Evolutionary conservation across 768 basidiomycete species (phyloP), one percentile per base, ranked within the genome.

Genomic region (Tylopilus sp.): DNA sequence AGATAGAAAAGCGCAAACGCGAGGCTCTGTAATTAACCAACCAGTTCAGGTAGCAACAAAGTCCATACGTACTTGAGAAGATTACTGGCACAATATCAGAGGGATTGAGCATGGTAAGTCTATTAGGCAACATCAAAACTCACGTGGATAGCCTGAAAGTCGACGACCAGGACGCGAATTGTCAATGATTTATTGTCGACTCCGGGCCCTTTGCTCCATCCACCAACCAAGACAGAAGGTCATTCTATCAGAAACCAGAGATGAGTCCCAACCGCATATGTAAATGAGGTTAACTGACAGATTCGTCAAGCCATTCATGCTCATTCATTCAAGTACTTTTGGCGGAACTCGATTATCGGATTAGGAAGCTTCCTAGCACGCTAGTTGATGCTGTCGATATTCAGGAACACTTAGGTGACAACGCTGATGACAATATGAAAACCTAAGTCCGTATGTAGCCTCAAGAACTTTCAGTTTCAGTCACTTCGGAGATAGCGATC

Each of bases 1-100:
- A 78, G 67, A 44, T 67, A 52, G 38, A 66, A 71, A 0, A 78
- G 54, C 0, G 69, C 71, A 22, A 72, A 69, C 0, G 67, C 68
- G 29, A 75, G 64, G 29, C 53, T 64, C 72, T 74, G 26, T 13
- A 34, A 26, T 44, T 3, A 30, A 21, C 30, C 29, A 30, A 30
- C n/a, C 6, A 14, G 4, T n/a, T 6, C 9, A 16, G 9, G 16
- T 13, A 13, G 3, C 1, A 13, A 28, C n/a, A n/a, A 2, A 38
- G 10, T 34, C 8, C 11, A 47, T 26, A 40, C 58, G 22, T 45
- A 63, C 65, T 6, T 52, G 42, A 12, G 63, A 41, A 4, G 63
- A 58, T 1, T 61, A 55, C 57, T 73, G 24, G 8, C 11, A 16
- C 31, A 41, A 29, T 13, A 22, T 17, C 5, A 22, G 40, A 19